Base-by-base conservation (phyloP, 345 rosid species). In the Angophora floribunda region DNA sequence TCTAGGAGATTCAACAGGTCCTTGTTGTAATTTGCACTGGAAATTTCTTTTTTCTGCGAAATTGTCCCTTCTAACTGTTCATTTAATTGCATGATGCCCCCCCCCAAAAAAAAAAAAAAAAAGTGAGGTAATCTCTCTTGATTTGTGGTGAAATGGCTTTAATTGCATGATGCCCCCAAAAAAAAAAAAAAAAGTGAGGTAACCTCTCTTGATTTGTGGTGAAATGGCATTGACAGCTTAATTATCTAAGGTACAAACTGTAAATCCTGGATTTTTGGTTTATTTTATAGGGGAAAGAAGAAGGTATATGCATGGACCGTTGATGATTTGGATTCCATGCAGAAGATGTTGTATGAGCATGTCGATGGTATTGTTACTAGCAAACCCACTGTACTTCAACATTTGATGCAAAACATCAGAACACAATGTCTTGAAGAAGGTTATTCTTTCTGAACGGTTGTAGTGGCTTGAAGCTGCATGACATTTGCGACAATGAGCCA, bases 271-370 rank as follows among this genome's bases (percentile, higher is more conserved):
- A 75, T 36, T 75, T 70, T 36, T 75, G 24, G 13, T 75, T 70
- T 75, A 19, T 88, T 82, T 91, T 45, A 91, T 94, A 96, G 99
- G 95, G 94, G 95, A 85, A 90, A 92, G 49, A 95, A 95, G 91
- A 93, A 92, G 92, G 97, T 95, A 9, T 97, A 93, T 11, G 97
- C 99, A 4, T 98, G 98, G 98, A 97, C 99, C 26, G 99, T 96
- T 1, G 99, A 98, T 88, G 97, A 97, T 32, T 84, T 86, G 75
- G 96, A 94, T 89, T 94, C 97, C 3, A 96, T 98, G 99, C 90
- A 85, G 87, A 92, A 88, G 92, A 91, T 97, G 99, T 89, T 97
- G 92, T 65, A 85, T 47, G 94, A 92, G 88, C 91, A 87, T 44
- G 96, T 94, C 7, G 97, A 97, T 93, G 99, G 96, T 26, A 90